Evolutionary conservation across 2,329 filamentous ascomycete species (phyloP).

Genomic region (Trichoderma sp.): DNA sequence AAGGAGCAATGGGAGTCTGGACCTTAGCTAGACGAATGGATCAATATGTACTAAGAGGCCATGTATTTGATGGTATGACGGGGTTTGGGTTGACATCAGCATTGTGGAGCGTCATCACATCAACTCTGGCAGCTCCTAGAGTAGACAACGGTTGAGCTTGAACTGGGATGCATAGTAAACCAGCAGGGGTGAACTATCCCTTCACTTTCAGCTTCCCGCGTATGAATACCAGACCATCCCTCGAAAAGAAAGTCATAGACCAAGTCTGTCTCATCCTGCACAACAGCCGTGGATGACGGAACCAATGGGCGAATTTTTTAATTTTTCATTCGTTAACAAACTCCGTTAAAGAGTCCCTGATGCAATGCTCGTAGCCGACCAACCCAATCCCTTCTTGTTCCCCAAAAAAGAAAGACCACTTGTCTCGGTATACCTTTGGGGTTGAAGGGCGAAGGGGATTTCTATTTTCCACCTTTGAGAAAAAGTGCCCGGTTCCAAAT

Average conservation of each 20-base stretch:
- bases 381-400: conserved; percentile 35
- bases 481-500: conserved; percentile 36
- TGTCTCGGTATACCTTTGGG: conserved; percentile 27
- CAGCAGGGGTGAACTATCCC: background rate
- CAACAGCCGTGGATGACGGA: conserved; percentile 11
- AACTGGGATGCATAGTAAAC: background rate
- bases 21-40: background rate
- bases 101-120: conserved; percentile 28
- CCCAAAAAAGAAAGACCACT: conserved; percentile 26
- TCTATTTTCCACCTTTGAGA: conserved; percentile 32
- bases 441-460: conserved; percentile 19
- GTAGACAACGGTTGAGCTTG: conserved; percentile 4
- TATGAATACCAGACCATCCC: background rate
- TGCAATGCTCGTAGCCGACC: conserved; percentile 49
- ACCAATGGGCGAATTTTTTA: conserved; percentile 42
- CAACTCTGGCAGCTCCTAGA: conserved; percentile 11
- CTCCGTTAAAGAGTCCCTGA: conserved; percentile 46
- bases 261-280: conserved; percentile 14
- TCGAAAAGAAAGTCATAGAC: background rate
- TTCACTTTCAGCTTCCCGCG: background rate
- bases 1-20: background rate
- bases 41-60: conserved; percentile 10
- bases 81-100: conserved; percentile 9
- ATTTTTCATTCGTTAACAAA: conserved; percentile 47
- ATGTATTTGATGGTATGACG: conserved; percentile 19